Evolutionary conservation across 495 filamentous ascomycete genomes (phyloP).

Genomic region (Echria macrotheca): DNA sequence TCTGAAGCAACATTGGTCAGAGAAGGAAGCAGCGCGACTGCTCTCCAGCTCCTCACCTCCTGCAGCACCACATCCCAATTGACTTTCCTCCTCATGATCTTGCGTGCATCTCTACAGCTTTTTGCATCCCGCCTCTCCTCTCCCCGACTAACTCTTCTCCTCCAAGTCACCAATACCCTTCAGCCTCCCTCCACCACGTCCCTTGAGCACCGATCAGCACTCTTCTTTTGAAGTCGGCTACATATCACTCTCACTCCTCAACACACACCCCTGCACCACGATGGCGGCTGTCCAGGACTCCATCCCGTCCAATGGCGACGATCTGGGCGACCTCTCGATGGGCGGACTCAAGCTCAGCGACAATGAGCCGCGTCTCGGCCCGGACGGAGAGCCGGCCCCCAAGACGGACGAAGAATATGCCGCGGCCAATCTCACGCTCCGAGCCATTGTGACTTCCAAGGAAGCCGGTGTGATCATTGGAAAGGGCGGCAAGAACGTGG

Average conservation of each 20-base stretch:
- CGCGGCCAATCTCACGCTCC: constrained; percentile 80
- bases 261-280: constrained; percentile 10
- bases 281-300: constrained; percentile 48
- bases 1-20: constrained; percentile 6
- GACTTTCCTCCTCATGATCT: constrained; percentile 1
- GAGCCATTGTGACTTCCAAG: constrained; percentile 96
- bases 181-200: neutral
- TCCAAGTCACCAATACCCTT: neutral
- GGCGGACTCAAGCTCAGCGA: constrained; percentile 44
- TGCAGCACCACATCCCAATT: neutral
- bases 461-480: constrained; percentile 98
- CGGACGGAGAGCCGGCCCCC: constrained; percentile 63
- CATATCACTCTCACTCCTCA: no score
- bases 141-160: neutral
- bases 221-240: no score
- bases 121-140: neutral
- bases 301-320: constrained; percentile 33
- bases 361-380: constrained; percentile 54
- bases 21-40: no score
- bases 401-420: constrained; percentile 97
- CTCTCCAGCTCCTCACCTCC: neutral
- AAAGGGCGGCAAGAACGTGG: constrained; percentile 97
- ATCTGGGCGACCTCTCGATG: constrained; percentile 48
- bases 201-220: neutral
- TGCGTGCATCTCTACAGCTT: neutral